phyloP scores from a whole-genome alignment of 1,139 yeast genomes.

The Spathaspora sp. region DNA sequence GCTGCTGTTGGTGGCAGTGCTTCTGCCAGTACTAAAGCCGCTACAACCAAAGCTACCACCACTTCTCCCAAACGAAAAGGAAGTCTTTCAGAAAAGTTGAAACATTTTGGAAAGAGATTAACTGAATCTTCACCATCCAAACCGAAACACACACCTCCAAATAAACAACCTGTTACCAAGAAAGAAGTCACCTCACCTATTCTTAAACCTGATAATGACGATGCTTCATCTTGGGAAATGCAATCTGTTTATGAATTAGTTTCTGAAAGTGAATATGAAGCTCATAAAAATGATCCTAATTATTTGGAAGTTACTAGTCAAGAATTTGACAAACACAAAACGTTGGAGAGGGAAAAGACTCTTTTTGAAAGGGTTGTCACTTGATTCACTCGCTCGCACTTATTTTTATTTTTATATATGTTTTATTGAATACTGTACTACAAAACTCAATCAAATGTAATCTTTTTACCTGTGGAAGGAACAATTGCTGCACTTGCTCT shows the following conservation, averaged over 20 bases:
- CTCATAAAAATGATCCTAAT: constrained; percentile 46
- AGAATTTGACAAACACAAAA: constrained; percentile 31
- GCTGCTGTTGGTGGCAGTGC: constrained; percentile 9
- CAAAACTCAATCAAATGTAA: constrained; percentile 50
- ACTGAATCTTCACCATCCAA: constrained; percentile 7
- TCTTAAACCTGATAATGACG: constrained; percentile 10
- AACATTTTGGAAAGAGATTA: constrained; percentile 23
- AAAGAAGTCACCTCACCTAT: background rate
- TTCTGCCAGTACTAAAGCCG: constrained; percentile 9
- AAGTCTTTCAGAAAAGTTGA: constrained; percentile 23
- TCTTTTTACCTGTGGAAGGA: constrained; percentile 86
- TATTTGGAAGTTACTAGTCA: constrained; percentile 47
- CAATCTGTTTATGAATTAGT: constrained; percentile 53
- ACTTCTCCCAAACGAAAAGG: background rate
- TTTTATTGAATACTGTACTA: background rate
- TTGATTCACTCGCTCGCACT: constrained; percentile 2
- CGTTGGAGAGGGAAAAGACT: constrained; percentile 11
- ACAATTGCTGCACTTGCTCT: constrained; percentile 91
- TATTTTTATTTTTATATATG: background rate
- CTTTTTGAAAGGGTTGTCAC: constrained; percentile 5
- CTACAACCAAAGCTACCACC: constrained; percentile 3
- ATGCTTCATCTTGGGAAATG: constrained; percentile 28
- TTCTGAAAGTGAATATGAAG: constrained; percentile 46
- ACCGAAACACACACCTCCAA: background rate
- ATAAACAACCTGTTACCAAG: background rate